These are phyloP conservation scores for Stereum hirsutum DNA, from an alignment of 1,284 basidiomycete species.

Conservation along the genomic window DNA sequence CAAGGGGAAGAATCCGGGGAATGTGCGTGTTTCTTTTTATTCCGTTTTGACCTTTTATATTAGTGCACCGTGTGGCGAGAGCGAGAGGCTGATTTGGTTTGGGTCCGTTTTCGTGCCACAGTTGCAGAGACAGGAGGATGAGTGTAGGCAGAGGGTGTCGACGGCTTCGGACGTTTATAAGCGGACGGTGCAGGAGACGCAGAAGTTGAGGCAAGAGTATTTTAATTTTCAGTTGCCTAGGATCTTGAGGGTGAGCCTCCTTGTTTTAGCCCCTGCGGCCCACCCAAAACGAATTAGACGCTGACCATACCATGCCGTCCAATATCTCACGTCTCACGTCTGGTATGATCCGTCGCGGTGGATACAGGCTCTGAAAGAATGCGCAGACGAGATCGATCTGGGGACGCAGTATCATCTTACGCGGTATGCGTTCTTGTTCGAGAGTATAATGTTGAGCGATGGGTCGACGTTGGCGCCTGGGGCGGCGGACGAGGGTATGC, in stretches of 20 bases:
- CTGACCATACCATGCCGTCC: constrained; percentile 1
- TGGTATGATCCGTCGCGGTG: too few species aligned
- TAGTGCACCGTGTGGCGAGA: too few species aligned
- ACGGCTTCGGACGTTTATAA: constrained; percentile 83
- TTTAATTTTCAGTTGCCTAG: constrained; percentile 96
- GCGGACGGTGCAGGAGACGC: constrained; percentile 87
- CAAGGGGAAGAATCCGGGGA: constrained; percentile 91
- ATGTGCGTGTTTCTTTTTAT: constrained; percentile 37
- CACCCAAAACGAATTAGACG: too few species aligned
- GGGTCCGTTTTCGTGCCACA: too few species aligned
- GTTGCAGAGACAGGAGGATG: constrained; percentile 93
- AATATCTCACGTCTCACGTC: background rate
- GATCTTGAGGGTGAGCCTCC: constrained; percentile 82
- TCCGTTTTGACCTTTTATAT: constrained; percentile 9
- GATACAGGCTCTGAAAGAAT: constrained; percentile 97
- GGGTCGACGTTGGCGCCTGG: constrained; percentile 76
- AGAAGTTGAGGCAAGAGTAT: constrained; percentile 89
- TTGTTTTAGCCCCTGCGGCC: too few species aligned
- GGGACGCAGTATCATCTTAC: constrained; percentile 96
- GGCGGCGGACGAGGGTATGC: constrained; percentile 51
- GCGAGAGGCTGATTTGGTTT: too few species aligned
- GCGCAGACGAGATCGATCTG: constrained; percentile 92
- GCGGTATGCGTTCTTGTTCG: constrained; percentile 90
- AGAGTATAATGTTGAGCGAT: constrained; percentile 85
- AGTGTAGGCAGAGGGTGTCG: constrained; percentile 81